Conservation (phyloP, 2,329 filamentous ascomycete species). For the Microcyclospora tardicrescens region DNA sequence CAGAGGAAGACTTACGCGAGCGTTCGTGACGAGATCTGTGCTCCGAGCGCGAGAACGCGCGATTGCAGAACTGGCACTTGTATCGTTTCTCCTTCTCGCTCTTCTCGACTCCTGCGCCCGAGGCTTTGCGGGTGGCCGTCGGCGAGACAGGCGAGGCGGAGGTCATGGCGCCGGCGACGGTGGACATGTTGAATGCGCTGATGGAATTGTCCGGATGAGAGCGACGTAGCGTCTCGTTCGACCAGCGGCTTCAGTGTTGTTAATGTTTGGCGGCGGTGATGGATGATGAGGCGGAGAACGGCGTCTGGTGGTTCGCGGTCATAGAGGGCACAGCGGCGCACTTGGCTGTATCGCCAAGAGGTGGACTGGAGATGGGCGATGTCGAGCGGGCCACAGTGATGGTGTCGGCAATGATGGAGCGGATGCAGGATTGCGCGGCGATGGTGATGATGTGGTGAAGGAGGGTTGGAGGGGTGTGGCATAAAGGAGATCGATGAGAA, state of each 20-base stretch:
- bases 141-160: slow-evolving; percentile 52
- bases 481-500: too few species aligned
- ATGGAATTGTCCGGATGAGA: neutral
- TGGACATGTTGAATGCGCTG: slow-evolving; percentile 7
- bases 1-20: slow-evolving; percentile 64
- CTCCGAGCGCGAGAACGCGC: slow-evolving; percentile 94
- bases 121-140: slow-evolving; percentile 28
- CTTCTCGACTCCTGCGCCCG: slow-evolving; percentile 7
- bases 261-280: slow-evolving; percentile 9
- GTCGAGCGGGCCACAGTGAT: too few species aligned
- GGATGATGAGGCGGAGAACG: neutral
- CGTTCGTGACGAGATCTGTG: slow-evolving; percentile 94
- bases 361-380: too few species aligned
- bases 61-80: slow-evolving; percentile 97
- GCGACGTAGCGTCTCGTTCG: neutral
- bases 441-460: too few species aligned
- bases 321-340: neutral
- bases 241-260: slow-evolving; percentile 14
- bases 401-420: too few species aligned
- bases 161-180: slow-evolving; percentile 41
- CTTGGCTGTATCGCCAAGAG: neutral
- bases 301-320: neutral
- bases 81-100: slow-evolving; percentile 71
- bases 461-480: too few species aligned
- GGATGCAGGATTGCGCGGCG: too few species aligned